Percentiles rank a stretch among this genome's conserved stretches.
Conservation (phyloP, 805 yeast species). For the Cyberlindnera samutprakarnensis region DNA sequence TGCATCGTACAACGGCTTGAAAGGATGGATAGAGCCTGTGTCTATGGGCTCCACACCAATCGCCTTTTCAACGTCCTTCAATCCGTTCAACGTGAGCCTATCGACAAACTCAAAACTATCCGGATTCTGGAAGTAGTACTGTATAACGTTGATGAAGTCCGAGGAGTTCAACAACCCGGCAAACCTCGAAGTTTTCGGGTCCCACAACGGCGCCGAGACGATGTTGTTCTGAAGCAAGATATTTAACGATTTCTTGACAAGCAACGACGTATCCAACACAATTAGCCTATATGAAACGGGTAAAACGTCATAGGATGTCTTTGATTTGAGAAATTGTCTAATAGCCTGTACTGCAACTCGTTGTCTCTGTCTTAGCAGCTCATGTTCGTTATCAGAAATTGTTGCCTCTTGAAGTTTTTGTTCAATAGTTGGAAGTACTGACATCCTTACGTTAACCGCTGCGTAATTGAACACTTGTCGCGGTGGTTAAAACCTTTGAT, state of each 20-base stretch:
- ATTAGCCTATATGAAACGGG: conserved; percentile 92
- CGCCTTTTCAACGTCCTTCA: conserved; percentile 79
- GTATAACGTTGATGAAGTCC: conserved; percentile 92
- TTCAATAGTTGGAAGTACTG: conserved; percentile 17
- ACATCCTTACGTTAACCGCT: too few relatives aligned
- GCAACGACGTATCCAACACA: conserved; percentile 84
- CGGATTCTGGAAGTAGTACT: conserved; percentile 84
- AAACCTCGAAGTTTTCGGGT: conserved; percentile 77
- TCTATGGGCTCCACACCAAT: conserved; percentile 84
- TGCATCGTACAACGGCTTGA: conserved; percentile 83
- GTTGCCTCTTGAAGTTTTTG: conserved; percentile 20
- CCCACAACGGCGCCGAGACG: conserved; percentile 97
- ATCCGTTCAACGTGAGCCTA: conserved; percentile 73
- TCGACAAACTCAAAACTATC: conserved; percentile 86
- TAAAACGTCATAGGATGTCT: conserved; percentile 92
- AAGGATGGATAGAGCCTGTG: conserved; percentile 84
- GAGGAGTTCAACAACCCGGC: conserved; percentile 90
- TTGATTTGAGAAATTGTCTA: conserved; percentile 74
- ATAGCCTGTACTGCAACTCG: conserved; percentile 74
- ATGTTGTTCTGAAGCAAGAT: conserved; percentile 88
- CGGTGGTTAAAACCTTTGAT: not conserved
- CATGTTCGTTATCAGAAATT: conserved; percentile 7
- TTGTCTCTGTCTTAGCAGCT: conserved; percentile 30
- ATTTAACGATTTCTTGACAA: conserved; percentile 85
- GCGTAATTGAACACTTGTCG: too few relatives aligned